Evolutionary conservation across 129 eudicot genomes (phyloP), one percentile per base, ranked within the genome.

Genomic region (Artemisia tridentata): DNA sequence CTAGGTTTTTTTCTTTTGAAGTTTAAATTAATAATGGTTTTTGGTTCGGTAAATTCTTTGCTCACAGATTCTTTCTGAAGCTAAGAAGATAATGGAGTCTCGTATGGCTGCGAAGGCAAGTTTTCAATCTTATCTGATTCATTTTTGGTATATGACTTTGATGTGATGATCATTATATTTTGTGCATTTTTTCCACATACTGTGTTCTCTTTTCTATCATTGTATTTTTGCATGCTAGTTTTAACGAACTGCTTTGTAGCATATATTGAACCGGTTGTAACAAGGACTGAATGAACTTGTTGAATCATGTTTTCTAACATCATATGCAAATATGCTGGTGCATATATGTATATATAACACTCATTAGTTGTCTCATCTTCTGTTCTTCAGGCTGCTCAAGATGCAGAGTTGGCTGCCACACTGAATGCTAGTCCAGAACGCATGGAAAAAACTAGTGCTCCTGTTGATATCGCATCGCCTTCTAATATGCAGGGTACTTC

Each of bases 21-120:
- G 14, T 27, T 60, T 16, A 6, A 23, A 52, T 51, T 41, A 45
- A 19, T 41, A 53, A 3, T 67, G 38, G 1, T 38, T 59, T 29
- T 61, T 18, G 14, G 20, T 41, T 45, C 17, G 45, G 12, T 63
- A 64, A 66, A 47, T 56, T 60, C 23, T 48, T 60, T 62, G 71
- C 60, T 71, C 29, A 67, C 73, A 90, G 96, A 84, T 92, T 85
- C 85, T 89, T 83, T 86, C 96, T 72, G 95, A 89, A 80, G 96
- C 98, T 21, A 92, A 89, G 81, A 89, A 73, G 79, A 92, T 92
- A 63, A 54, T 81, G n/a, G 96, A 89, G 83, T 78, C 90, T 7
- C 95, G 92, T 25, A 78, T 85, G 82, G 84, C 93, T 80, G 85
- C 88, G n/a, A 92, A 85, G 98, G 98, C 79, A 81, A 80, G 83